A percentile compares a stretch with the other conserved stretches of the same genome.
phyloP scores from a whole-genome alignment of 179 eudicot species.

The Spinacia oleracea region DNA sequence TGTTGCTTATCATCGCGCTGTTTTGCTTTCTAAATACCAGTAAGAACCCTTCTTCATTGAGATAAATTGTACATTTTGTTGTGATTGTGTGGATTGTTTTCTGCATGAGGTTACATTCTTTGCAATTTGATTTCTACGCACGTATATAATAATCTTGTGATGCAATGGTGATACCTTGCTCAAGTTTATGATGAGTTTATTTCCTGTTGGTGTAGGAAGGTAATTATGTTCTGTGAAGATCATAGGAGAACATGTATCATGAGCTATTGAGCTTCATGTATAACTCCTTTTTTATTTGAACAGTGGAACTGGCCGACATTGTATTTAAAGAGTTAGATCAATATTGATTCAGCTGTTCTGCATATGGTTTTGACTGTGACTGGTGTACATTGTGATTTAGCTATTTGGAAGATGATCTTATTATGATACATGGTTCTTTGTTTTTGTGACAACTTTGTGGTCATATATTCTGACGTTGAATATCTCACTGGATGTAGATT shows the following conservation, averaged over 20 bases:
- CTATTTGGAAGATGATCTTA: not conserved
- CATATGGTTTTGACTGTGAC: not conserved
- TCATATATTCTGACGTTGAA: not conserved
- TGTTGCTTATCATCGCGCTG: conserved; percentile 90
- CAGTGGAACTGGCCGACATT: not conserved
- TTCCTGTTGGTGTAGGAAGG: not conserved
- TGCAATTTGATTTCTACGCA: too few relatives aligned
- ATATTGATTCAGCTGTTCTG: not conserved
- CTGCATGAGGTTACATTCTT: not conserved
- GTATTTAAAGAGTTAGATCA: not conserved
- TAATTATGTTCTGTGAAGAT: not conserved
- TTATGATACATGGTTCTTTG: not conserved
- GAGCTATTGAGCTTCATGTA: too few relatives aligned
- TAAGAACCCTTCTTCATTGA: conserved; percentile 32
- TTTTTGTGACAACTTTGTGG: not conserved
- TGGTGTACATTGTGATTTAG: not conserved
- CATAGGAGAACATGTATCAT: not conserved
- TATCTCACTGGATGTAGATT: not conserved
- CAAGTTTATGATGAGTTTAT: too few relatives aligned
- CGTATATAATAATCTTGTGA: not conserved
- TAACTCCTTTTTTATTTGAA: not conserved
- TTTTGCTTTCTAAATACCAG: conserved; percentile 77
- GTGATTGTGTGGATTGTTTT: too few relatives aligned
- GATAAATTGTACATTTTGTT: too few relatives aligned
- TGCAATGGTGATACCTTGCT: not conserved